Evolutionary conservation across 2,329 filamentous ascomycete genomes (phyloP), one percentile per base, ranked within the genome.

Genomic region (Cyphellophora europaea): DNA sequence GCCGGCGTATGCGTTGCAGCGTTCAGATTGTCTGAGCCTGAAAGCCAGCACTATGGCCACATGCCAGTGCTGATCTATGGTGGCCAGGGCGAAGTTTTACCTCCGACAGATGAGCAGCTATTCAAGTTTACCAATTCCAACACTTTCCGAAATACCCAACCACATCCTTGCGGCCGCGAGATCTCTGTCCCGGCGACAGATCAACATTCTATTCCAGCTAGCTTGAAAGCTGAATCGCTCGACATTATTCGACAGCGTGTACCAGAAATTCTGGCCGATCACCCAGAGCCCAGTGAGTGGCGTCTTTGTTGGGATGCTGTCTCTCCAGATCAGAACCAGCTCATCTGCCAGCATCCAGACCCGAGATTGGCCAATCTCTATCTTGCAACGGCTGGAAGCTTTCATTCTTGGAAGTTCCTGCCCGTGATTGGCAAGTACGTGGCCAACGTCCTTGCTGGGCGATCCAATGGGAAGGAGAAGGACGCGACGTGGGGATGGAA

Each of bases 381-480:
- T 52, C 52, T 82, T 15, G 76, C 75, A 1, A 71, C 70, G 0
- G 75, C 72, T 10, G 76, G 77, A 2, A 78, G 73, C 10, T 77
- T 79, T 43, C 76, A 80, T 49, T 69, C 70, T 18, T 79, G 71
- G 67, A 79, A 80, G 52, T 78, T 82, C 49, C 57, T 80, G 16
- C 75, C 75, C 1, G 70, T 69, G 15, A 70, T 77, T 43, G 75
- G 76, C 3, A 67, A 71, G 38, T 79, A 79, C 29, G 53, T 61
- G n/a, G 50, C 16, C 28, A 30, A 30, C 19, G 46, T 52, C 17
- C 34, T 54, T n/a, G 37, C 50, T 8, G 51, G 48, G 19, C 40
- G 41, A 31, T 43, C 45, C 6, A 54, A 54, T 27, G 48, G 47
- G 3, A 27, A 19, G 23, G 32, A 40, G 41, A 35, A 67, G 66